Base-by-base conservation (phyloP, 2,329 filamentous ascomycete genomes). In the Sporothrix euskadiensis region DNA sequence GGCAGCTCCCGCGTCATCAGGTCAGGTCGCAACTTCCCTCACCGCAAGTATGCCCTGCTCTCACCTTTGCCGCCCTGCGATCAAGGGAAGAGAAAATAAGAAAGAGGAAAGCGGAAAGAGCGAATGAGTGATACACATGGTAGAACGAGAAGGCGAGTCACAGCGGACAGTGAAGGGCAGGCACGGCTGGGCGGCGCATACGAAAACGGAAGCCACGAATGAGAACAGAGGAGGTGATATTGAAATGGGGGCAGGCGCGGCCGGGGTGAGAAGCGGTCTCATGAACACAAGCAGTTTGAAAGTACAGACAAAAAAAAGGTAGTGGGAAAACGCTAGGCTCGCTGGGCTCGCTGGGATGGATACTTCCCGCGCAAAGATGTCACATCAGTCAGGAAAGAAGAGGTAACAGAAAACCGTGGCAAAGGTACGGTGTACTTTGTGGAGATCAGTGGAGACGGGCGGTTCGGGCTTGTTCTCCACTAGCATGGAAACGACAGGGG, bases 381-480 rank as follows among this genome's bases (percentile, higher is more conserved):
- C 66, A 70, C 68, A 71, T 52, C 41, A 71, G 30, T 61, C 35
- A 41, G 56, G 16, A 35, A 35, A 35, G 35, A 35, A 35, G 35
- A 35, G 35, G 35, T 44, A 61, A 69, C 16, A 16, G 44, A 16
- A 52, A 73, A 49, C 35, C 16, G 30, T n/a, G 39, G 41, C n/a
- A 26, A 49, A 49, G 59, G 30, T 66, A 39, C 66, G 41, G 57
- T 54, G 73, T 74, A 71, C 71, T 26, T 71, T 72, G 74, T 74
- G 74, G 74, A 73, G 74, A 74, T 74, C 73, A 72, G 71, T 72
- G 73, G 71, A 63, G 71, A 69, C 57, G n/a, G 12, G 41, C 35
- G 39, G 59, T 71, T 68, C 70, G 57, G 70, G n/a, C 57, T 66
- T 66, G 59, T 57, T 66, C 41, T 69, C 65, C 74, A 75, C 74